These are phyloP conservation scores for Anthracocystis walkeri DNA, from an alignment of 1,284 basidiomycete genomes.

Conservation along the genomic window DNA sequence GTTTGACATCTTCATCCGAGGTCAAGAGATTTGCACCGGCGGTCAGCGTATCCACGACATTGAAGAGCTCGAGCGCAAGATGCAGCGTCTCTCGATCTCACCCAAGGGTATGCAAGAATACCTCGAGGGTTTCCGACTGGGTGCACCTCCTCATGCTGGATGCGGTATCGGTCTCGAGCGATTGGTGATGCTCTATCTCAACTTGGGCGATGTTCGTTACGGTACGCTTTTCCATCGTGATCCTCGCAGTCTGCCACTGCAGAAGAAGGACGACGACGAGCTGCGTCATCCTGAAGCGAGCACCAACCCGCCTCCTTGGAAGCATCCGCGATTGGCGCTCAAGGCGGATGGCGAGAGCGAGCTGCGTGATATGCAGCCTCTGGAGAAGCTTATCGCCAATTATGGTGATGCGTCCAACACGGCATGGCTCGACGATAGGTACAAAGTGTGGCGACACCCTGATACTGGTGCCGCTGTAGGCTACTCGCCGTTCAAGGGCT, in stretches of 20 bases:
- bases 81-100: slow-evolving; percentile 57
- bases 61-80: slow-evolving; percentile 59
- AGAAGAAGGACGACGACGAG: slow-evolving; percentile 35
- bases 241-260: slow-evolving; percentile 60
- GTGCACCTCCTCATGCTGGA: slow-evolving; percentile 66
- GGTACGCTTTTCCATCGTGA: slow-evolving; percentile 68
- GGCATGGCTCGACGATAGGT: slow-evolving; percentile 75
- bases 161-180: slow-evolving; percentile 68
- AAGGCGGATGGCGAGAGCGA: slow-evolving; percentile 39
- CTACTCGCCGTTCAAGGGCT: slow-evolving; percentile 71
- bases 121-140: slow-evolving; percentile 66
- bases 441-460: slow-evolving; percentile 73
- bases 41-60: slow-evolving; percentile 67
- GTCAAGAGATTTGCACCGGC: slow-evolving; percentile 69
- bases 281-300: slow-evolving; percentile 65
- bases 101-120: slow-evolving; percentile 65
- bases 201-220: slow-evolving; percentile 65
- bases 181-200: slow-evolving; percentile 68
- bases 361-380: slow-evolving; percentile 59
- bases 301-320: slow-evolving; percentile 63
- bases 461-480: slow-evolving; percentile 73
- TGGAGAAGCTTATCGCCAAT: slow-evolving; percentile 73
- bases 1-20: slow-evolving; percentile 67
- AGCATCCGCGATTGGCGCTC: slow-evolving; percentile 31
- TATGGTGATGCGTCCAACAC: slow-evolving; percentile 76